These are phyloP conservation scores for Camelina neglecta DNA, from an alignment of 345 rosid species.

Conservation along the genomic window DNA sequence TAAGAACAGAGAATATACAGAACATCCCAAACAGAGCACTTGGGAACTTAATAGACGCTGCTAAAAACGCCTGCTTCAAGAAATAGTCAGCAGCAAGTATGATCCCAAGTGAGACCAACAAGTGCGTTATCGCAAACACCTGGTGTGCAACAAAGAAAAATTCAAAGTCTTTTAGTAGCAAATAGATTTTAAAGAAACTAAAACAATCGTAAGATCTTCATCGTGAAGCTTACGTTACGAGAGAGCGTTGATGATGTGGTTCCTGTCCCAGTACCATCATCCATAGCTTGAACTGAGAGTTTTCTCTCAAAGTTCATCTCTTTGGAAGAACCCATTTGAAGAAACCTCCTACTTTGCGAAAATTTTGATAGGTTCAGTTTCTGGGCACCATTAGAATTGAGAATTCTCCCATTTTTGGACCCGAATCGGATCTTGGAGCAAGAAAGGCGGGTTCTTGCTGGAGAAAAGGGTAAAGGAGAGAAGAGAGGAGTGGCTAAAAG, in stretches of 20 bases:
- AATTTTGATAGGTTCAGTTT: conserved; percentile 28
- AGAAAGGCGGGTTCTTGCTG: conserved; percentile 19
- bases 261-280: conserved; percentile 52
- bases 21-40: conserved; percentile 98
- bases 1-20: conserved; percentile 82
- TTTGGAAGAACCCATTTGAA: conserved; percentile 47
- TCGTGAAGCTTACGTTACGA: conserved; percentile 45
- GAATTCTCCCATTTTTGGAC: conserved; percentile 7
- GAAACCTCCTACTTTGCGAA: conserved; percentile 46
- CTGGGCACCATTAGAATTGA: conserved; percentile 10
- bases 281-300: conserved; percentile 47
- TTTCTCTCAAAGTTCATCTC: conserved; percentile 41
- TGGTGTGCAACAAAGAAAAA: conserved; percentile 11
- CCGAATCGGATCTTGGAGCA: conserved; percentile 23
- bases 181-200: neutral
- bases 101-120: conserved; percentile 79
- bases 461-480: conserved; percentile 36
- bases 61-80: conserved; percentile 77
- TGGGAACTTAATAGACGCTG: conserved; percentile 92
- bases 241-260: conserved; percentile 58
- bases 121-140: conserved; percentile 69
- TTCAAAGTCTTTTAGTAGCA: neutral
- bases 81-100: conserved; percentile 77
- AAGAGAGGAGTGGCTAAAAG: conserved; percentile 45
- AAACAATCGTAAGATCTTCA: neutral